Evolutionary conservation across 495 filamentous ascomycete genomes (phyloP), one percentile per base, ranked within the genome.

Genomic region (Baudoinia panamericana): DNA sequence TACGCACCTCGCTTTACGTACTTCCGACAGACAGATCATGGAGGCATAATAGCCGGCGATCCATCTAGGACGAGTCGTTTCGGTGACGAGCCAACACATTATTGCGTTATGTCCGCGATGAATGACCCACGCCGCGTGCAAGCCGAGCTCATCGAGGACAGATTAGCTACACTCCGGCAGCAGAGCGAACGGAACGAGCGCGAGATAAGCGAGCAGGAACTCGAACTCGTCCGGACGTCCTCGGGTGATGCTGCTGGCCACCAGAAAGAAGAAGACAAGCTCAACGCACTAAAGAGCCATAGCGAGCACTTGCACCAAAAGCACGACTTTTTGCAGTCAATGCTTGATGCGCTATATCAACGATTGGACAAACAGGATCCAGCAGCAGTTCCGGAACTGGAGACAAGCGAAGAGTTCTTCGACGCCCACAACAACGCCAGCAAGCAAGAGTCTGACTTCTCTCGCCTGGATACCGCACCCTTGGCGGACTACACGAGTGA

Each of bases 1-100:
- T 97, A 77, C 51, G 82, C 90, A 9, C 92, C 90, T 22, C 76
- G 87, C 0, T 88, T 97, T 51, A 96, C 92, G 1, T 97, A 96
- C 59, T 93, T 93, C 63, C 76, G 90, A 16, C 84, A 96, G 56
- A 97, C 90, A n/a, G 90, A 96, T 51, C 87, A 93, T 53, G 68
- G 70, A 11, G 74, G 78, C 22, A 64, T 70, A 11, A 76, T 78
- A 19, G 68, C 78, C 50, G 67, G 71, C 11, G 80, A 84, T 52
- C 67, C 78, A 13, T 72, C 76, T 38, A 69, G 81, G 18, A 77
- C 73, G 12, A 95, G 86, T 59, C 71, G 78, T 1, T 97, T 96
- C 61, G 90, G 90, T 3, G 63, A 92, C 41, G 90, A 97, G 51
- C 78, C 79, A 1, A 93, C 86, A 0, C 90, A 97, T 63, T 73